Base-by-base conservation (phyloP, 805 yeast species). In the Ogataea kodamae region DNA sequence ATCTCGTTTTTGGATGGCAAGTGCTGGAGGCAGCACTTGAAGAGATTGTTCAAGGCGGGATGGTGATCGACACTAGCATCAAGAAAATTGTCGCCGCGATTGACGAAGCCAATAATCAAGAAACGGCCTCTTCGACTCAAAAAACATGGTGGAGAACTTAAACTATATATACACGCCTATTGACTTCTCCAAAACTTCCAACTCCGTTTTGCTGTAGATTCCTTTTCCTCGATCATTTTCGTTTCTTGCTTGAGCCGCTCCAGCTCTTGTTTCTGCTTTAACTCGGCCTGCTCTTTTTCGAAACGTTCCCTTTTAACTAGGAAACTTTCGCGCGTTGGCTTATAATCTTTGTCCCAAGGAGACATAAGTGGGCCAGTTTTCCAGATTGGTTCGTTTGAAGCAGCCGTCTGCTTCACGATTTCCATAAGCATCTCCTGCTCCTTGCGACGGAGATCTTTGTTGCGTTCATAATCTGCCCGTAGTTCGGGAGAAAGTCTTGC, bases 1-100 rank as follows among this genome's bases (percentile, higher is more conserved):
- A 92, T 61, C 68, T 92, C 43, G 96, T 92, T n/a, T 90, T 89
- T 63, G 97, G 97, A 11, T 92, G 98, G 97, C 97, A 92, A 61
- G 94, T 88, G 5, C 65, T 90, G 19, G 94, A 90, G 55, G 81
- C 95, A 2, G 96, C 90, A 2, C 59, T 89, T 30, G 92, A 81
- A 50, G 97, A 92, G 51, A 82, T 92, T 20, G 81, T 92, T 1
- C 97, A 92, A 56, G 98, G 97, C 16, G 98, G 98, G 0, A 81
- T 92, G 94, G 98, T 92, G 6, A 84, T 92, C 22, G 98, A 92
- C 55, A 89, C 97, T 2, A 86, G 81, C 46, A 86, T 88, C 13
- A 54, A 64, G 16, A 76, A 81, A 40, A 88, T 92, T 21, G 96
- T 92, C 5, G 77, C 76, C 2, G 85, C 92, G 1, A 84, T 84